A percentile compares a stretch with the other conserved stretches of the same genome.
These are phyloP conservation scores for Schizothecium vesticola DNA, from an alignment of 495 filamentous ascomycete species.

Conservation along the genomic window DNA sequence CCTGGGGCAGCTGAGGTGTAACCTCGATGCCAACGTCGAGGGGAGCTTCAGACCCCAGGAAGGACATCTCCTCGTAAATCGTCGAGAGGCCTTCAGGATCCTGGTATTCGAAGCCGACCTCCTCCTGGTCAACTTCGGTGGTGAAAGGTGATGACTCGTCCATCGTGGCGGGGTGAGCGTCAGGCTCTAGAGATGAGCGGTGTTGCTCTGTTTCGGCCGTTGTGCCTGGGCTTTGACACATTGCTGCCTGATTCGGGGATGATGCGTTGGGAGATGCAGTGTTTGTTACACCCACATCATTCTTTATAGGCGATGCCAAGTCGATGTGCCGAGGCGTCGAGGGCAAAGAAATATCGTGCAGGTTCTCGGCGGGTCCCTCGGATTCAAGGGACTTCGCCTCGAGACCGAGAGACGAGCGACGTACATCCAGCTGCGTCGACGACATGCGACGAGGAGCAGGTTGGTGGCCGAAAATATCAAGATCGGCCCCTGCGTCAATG, in stretches of 20 bases:
- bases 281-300: not conserved
- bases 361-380: not conserved
- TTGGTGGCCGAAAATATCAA: conserved; percentile 27
- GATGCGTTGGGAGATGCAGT: not conserved
- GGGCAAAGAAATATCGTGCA: not conserved
- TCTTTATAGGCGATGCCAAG: not conserved
- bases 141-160: not conserved
- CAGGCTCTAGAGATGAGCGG: not conserved
- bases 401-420: not conserved
- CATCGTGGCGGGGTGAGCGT: not conserved
- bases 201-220: not conserved
- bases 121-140: not conserved
- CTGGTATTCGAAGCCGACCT: conserved; percentile 10
- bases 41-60: not conserved
- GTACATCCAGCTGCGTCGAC: not conserved
- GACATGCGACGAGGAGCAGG: not conserved
- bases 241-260: conserved; percentile 18
- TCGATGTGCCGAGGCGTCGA: not conserved
- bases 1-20: not conserved
- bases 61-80: conserved; percentile 24
- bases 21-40: not conserved
- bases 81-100: conserved; percentile 28
- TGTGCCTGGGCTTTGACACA: not conserved
- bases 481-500: conserved; percentile 25
- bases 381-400: not conserved